Evolutionary conservation across 345 rosid species (phyloP).

Genomic region (Sapria himalayana): DNA sequence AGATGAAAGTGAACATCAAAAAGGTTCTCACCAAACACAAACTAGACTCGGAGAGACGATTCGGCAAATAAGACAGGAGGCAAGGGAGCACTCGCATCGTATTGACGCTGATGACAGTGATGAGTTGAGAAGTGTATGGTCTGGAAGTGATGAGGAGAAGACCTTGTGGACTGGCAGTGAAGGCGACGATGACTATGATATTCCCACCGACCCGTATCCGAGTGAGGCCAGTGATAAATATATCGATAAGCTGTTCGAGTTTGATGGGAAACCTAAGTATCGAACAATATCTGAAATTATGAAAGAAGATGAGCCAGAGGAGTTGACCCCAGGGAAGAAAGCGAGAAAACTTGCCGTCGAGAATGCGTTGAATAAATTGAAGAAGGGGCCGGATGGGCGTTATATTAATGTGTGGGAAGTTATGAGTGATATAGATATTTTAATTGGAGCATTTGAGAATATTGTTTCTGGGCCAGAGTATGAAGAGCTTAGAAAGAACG

Average conservation of each 20-base stretch:
- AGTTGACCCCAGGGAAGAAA: conserved; percentile 74
- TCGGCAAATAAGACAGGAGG: conserved; percentile 48
- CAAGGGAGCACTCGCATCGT: conserved; percentile 39
- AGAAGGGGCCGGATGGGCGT: conserved; percentile 89
- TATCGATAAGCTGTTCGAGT: conserved; percentile 65
- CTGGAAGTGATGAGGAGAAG: conserved; percentile 88
- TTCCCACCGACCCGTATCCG: conserved; percentile 64
- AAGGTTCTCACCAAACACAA: conserved; percentile 5
- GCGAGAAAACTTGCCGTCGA: conserved; percentile 87
- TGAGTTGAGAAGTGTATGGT: conserved; percentile 68
- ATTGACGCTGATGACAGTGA: conserved; percentile 86
- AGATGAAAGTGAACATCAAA: conserved; percentile 29
- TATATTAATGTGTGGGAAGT: conserved; percentile 87
- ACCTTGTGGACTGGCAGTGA: conserved; percentile 84
- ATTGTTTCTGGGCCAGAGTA: conserved; percentile 83
- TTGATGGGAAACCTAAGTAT: conserved; percentile 77
- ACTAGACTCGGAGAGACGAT: conserved; percentile 28
- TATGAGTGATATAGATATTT: conserved; percentile 68
- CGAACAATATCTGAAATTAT: conserved; percentile 59
- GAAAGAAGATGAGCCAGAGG: conserved; percentile 75
- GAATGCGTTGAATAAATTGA: conserved; percentile 74
- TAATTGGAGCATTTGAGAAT: conserved; percentile 81
- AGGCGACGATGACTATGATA: conserved; percentile 57
- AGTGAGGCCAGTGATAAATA: conserved; percentile 63
- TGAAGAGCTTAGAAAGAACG: conserved; percentile 82